phyloP scores from a whole-genome alignment of 441 rosid species.

The Gossypium laxum region DNA sequence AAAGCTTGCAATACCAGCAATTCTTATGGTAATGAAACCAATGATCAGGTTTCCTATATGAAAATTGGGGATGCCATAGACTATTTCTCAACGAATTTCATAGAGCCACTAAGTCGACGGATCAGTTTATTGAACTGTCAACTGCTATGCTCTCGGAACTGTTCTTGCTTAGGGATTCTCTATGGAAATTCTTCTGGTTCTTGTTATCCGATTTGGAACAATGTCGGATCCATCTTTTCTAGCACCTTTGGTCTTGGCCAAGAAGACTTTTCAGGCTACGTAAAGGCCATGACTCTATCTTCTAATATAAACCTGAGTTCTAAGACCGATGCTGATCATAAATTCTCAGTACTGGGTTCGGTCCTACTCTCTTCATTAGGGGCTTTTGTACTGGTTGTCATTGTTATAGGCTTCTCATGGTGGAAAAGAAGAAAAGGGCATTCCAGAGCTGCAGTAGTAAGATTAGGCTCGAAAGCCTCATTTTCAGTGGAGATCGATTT shows the following conservation, averaged over 20 bases:
- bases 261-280: constrained; percentile 35
- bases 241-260: neutral
- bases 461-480: constrained; percentile 25
- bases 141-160: constrained; percentile 44
- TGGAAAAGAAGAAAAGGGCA: constrained; percentile 42
- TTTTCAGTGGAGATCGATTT: constrained; percentile 55
- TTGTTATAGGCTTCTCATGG: constrained; percentile 31
- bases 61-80: constrained; percentile 36
- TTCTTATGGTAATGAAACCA: constrained; percentile 7
- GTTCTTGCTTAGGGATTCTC: constrained; percentile 65
- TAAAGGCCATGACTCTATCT: constrained; percentile 20
- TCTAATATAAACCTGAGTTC: neutral
- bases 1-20: constrained; percentile 37
- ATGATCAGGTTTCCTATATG: constrained; percentile 34
- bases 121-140: constrained; percentile 43
- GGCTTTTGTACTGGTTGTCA: constrained; percentile 20
- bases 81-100: constrained; percentile 50
- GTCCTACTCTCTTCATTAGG: constrained; percentile 50
- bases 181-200: constrained; percentile 47
- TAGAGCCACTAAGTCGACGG: constrained; percentile 31
- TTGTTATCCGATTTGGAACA: constrained; percentile 42
- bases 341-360: constrained; percentile 43
- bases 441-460: constrained; percentile 23
- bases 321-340: constrained; percentile 11
- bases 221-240: constrained; percentile 53